Percentiles rank a stretch among this genome's conserved stretches.
Evolutionary conservation across 2,329 filamentous ascomycete genomes (phyloP).

Genomic region (Botrytis cinerea): DNA sequence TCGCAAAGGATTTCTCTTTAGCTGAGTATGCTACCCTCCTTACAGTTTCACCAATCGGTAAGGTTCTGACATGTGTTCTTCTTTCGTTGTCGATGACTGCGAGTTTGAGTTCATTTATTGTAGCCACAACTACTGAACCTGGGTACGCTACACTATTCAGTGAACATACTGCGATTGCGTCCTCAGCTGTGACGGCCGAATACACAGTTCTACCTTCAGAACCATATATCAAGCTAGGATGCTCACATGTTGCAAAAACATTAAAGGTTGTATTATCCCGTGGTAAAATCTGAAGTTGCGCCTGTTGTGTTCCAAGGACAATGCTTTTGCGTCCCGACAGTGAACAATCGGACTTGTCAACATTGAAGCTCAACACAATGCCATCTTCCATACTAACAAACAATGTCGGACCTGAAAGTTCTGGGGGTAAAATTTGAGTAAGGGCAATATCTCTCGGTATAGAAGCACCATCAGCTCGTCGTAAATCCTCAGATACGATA

Average conservation of each 20-base stretch:
- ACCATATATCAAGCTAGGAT: constrained; percentile 90
- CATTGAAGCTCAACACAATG: constrained; percentile 79
- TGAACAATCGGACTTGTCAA: constrained; percentile 61
- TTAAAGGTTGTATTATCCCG: constrained; percentile 68
- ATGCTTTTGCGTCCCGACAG: constrained; percentile 78
- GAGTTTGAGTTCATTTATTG: constrained; percentile 73
- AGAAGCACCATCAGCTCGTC: constrained; percentile 66
- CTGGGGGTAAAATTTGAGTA: constrained; percentile 70
- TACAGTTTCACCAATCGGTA: constrained; percentile 79
- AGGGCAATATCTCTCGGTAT: constrained; percentile 82
- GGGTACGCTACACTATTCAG: constrained; percentile 84
- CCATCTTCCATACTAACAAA: constrained; percentile 93
- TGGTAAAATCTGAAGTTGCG: constrained; percentile 77
- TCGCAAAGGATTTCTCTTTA: constrained; percentile 75
- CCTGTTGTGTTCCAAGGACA: constrained; percentile 81
- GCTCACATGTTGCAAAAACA: constrained; percentile 91
- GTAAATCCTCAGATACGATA: constrained; percentile 64
- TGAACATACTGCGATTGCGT: constrained; percentile 76
- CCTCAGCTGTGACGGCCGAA: constrained; percentile 88
- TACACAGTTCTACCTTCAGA: constrained; percentile 86
- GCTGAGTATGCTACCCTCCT: constrained; percentile 84
- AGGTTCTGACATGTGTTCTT: constrained; percentile 82
- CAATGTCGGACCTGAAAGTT: constrained; percentile 65
- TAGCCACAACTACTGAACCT: constrained; percentile 77
- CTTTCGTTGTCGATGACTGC: constrained; percentile 79